phyloP scores from a whole-genome alignment of 495 filamentous ascomycete species.

The Daldinia grandis region DNA sequence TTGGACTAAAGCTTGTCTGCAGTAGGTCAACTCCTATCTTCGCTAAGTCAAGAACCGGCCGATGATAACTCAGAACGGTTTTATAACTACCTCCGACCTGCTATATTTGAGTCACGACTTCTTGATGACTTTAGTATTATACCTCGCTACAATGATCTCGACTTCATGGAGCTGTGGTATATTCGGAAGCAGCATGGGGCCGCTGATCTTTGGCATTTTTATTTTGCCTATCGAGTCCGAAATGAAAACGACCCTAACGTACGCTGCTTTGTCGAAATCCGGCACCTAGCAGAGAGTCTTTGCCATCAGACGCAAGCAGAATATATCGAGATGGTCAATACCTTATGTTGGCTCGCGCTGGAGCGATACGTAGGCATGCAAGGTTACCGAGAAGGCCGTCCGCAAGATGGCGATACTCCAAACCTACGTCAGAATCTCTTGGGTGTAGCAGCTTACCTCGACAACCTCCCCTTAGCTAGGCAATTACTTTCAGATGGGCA shows the following conservation, averaged over 20 bases:
- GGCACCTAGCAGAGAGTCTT: background rate
- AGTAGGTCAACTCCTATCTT: background rate
- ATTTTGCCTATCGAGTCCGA: background rate
- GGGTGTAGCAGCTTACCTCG: background rate
- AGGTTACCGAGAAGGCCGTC: background rate
- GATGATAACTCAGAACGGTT: background rate
- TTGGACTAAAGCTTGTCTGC: background rate
- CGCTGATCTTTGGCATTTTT: background rate
- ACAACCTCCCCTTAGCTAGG: background rate
- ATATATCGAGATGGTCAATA: background rate
- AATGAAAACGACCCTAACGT: background rate
- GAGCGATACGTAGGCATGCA: background rate
- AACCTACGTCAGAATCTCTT: background rate
- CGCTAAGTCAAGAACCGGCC: background rate
- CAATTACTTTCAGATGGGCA: background rate
- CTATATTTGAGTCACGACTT: background rate
- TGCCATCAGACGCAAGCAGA: background rate
- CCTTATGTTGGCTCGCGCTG: background rate
- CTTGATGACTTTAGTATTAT: background rate
- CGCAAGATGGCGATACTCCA: background rate
- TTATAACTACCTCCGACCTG: background rate
- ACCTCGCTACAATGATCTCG: background rate
- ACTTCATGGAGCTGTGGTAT: slow-evolving; percentile 1
- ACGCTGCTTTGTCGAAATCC: background rate
- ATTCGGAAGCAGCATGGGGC: background rate